These are phyloP conservation scores for Ilex paraguariensis DNA, from an alignment of 305 asterid species.

Conservation along the genomic window DNA sequence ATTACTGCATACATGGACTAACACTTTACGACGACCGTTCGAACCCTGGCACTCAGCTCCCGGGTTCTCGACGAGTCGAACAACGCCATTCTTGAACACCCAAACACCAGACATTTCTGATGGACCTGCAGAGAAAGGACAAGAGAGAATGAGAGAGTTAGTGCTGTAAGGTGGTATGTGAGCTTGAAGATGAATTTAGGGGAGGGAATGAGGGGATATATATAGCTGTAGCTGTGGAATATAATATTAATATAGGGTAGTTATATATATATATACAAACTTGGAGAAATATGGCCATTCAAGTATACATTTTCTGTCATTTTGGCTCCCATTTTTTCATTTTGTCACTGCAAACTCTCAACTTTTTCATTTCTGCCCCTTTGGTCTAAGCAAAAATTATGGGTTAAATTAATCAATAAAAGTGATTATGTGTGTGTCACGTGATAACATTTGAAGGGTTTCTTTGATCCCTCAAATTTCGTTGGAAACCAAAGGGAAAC, in stretches of 20 bases:
- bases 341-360: no score
- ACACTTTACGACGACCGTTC: slow-evolving; percentile 38
- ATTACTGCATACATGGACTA: slow-evolving; percentile 48
- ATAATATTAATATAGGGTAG: neutral
- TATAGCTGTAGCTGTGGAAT: slow-evolving; percentile 27
- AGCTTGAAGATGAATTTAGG: neutral
- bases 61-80: slow-evolving; percentile 68
- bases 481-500: no score
- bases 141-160: neutral
- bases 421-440: no score
- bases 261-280: no score
- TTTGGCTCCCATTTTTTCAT: no score
- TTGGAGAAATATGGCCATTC: no score
- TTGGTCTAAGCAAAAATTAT: no score
- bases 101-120: slow-evolving; percentile 76
- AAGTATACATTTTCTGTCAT: no score
- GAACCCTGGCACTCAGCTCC: slow-evolving; percentile 38
- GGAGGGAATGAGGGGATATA: slow-evolving; percentile 13
- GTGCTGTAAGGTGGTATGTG: neutral
- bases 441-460: no score
- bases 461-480: no score
- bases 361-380: no score
- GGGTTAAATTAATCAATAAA: no score
- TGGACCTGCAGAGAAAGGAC: neutral
- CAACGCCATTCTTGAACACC: slow-evolving; percentile 89